Evolutionary conservation across 2,329 filamentous ascomycete species (phyloP), one percentile per base, ranked within the genome.

Genomic region (Neonectria hederae): DNA sequence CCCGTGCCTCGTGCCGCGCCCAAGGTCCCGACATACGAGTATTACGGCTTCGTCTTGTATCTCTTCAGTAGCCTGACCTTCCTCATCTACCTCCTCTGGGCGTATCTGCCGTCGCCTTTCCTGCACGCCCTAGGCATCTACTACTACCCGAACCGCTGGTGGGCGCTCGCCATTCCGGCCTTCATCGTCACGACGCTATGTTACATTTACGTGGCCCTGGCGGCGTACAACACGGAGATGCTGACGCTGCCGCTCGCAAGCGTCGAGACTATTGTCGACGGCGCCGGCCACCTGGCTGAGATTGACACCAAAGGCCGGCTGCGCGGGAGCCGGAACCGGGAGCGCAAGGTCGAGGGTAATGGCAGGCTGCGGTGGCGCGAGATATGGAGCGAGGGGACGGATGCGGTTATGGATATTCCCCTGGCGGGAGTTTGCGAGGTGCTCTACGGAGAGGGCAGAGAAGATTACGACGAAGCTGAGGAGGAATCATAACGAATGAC

Each of bases 141-240:
- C 81, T 98, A 98, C 84, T 99, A 97, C 74, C 96, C 96, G 1
- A 94, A 97, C 78, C 89, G 96, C 52, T 99, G 96, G 96, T 99
- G 96, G 96, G 93, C 92, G 52, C 86, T 99, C 21, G 96, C 96
- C 1, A 89, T 97, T 14, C 96, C 96, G 0, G 90, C 92, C 6
- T 98, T 94, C 83, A 83, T 97, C 32, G 94, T 97, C 59, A 94
- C 96, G 86, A 81, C 90, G 49, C 84, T 98, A 35, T 86, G 96
- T 26, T 99, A 97, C 81, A 97, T 97, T 68, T 99, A 97, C 80
- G 89, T 97, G 10, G 96, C 96, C 43, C 87, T 99, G 38, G 94
- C 94, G 51, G 86, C 88, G 51, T 98, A 97, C 79, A 99, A 99
- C 78, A 92, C 91, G 1, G 92, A 93, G 72, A 92, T 95, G 66